Evolutionary conservation across 805 yeast genomes (phyloP), one percentile per base, ranked within the genome.

Genomic region (Starmerella vaccinii): DNA sequence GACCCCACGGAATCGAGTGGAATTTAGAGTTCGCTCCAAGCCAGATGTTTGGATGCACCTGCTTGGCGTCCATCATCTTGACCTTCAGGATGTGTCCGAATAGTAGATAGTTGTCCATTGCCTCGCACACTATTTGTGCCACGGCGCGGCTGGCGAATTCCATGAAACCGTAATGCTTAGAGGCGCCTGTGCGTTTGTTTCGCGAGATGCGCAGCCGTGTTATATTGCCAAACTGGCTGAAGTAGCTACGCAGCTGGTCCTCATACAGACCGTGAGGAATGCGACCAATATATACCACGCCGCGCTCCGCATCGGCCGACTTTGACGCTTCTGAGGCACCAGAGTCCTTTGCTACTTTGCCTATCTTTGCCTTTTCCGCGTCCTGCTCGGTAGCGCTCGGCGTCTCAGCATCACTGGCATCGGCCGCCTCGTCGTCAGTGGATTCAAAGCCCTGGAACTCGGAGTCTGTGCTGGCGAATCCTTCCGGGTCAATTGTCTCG

Each of bases 191-290:
- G 63, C 82, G 83, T 67, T 84, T 88, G 71, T 85, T 90, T 64
- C 97, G 78, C 40, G 95, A 85, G 48, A 92, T 68, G 59, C 89
- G 80, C 50, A 88, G 74, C 59, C 86, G 80, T 42, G 78, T 73
- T 52, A 92, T 81, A 35, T 77, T 81, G 55, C 98, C 98, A 69
- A 92, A 92, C 70, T 92, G 98, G 44, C 77, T 68, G 65, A 92
- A 90, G 68, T 92, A 92, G 61, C 78, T 77, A 55, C 76, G 76
- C 73, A 83, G 71, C 57, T 71, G 70, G 35, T 68, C 73, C 68
- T 92, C 97, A 61, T 87, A 81, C 71, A 92, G 87, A 38, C 95
- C 95, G 59, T 82, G 81, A 42, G 98, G 98, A 57, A 92, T 75
- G 64, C 97, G 79, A 49, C 97, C 96, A 32, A 92, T 76, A 66